These are phyloP conservation scores for Iris macrosiphon DNA, from an alignment of 106 monocot species.

Conservation along the genomic window DNA sequence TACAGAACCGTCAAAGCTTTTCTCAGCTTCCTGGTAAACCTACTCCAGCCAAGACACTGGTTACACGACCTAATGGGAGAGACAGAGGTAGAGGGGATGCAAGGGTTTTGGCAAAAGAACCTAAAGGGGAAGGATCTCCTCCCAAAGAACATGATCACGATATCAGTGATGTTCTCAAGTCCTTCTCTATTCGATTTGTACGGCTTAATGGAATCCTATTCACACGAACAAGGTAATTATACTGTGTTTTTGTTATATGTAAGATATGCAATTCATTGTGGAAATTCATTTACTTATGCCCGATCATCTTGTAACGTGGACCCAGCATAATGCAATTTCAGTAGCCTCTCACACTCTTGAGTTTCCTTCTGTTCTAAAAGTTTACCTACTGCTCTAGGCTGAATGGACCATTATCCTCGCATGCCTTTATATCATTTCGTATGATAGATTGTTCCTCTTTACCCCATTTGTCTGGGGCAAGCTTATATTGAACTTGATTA, in stretches of 20 bases:
- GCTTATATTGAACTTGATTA: too few relatives aligned
- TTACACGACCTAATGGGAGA: conserved; percentile 34
- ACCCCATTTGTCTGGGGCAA: too few relatives aligned
- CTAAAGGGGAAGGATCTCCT: conserved; percentile 17
- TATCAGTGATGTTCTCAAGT: conserved; percentile 43
- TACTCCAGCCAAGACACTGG: conserved; percentile 24
- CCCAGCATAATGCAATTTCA: too few relatives aligned
- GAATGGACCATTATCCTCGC: too few relatives aligned
- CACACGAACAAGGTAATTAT: conserved; percentile 83
- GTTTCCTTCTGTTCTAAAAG: too few relatives aligned
- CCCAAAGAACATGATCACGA: conserved; percentile 35
- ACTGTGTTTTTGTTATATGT: too few relatives aligned
- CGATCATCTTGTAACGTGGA: conserved; percentile 3
- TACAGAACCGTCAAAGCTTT: conserved; percentile 82
- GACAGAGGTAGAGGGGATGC: conserved; percentile 54
- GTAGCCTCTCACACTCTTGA: too few relatives aligned
- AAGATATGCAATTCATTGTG: too few relatives aligned
- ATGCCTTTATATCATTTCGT: too few relatives aligned
- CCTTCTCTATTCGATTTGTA: conserved; percentile 74
- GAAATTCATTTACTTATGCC: background rate
- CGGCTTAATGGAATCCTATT: conserved; percentile 94
- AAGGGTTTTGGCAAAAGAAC: conserved; percentile 42
- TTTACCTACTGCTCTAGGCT: too few relatives aligned
- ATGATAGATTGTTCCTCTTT: too few relatives aligned
- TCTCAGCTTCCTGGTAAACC: conserved; percentile 44